Base-by-base conservation (phyloP, 805 yeast genomes). In the Saccharomycopsis microspora region DNA sequence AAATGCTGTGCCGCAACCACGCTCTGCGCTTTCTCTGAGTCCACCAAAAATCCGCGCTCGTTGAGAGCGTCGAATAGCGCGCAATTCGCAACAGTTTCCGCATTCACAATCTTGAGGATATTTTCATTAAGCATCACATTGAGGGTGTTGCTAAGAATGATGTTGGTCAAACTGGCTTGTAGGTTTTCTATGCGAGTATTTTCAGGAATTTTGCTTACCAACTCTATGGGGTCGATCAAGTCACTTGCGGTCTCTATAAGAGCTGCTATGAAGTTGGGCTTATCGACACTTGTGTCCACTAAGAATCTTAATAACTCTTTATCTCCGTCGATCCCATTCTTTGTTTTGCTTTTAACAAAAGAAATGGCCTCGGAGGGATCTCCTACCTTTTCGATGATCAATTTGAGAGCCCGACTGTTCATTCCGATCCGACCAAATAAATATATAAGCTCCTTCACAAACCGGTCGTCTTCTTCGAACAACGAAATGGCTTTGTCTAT, bases 341-440 rank as follows among this genome's bases (percentile, higher is more conserved):
- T 72, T 1, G 88, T 89, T 31, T 47, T 50, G n/a, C 39, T 36
- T 44, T 70, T 73, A 1, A 89, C 93, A 69, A 88, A 93, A 11
- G 71, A 72, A 29, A 93, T 83, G 0, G 97, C 97, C 54, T 75
- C 70, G 39, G 74, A 73, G 0, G 96, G 90, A 59, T 90, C 93
- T 47, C 81, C 72, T 45, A 89, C 64, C 55, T 85, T 74, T 54
- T 85, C 82, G 38, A 88, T 78, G 10, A 93, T 87, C 40, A 93
- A 67, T 49, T 70, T 73, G 56, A 90, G 64, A 0, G 97, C 97
- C 52, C 77, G 74, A 52, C 72, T 73, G 48, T 80, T 78, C 55
- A 85, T 84, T 1, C 98, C 97, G 30, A 85, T 80, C 56, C 78
- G 77, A 4, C 95, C 94, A 52, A 86, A 71, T 32, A 93, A 63